A percentile compares a stretch with the other conserved stretches of the same genome.
Conservation (phyloP, 139 green algal genomes). For the Pleodorina starrii region DNA sequence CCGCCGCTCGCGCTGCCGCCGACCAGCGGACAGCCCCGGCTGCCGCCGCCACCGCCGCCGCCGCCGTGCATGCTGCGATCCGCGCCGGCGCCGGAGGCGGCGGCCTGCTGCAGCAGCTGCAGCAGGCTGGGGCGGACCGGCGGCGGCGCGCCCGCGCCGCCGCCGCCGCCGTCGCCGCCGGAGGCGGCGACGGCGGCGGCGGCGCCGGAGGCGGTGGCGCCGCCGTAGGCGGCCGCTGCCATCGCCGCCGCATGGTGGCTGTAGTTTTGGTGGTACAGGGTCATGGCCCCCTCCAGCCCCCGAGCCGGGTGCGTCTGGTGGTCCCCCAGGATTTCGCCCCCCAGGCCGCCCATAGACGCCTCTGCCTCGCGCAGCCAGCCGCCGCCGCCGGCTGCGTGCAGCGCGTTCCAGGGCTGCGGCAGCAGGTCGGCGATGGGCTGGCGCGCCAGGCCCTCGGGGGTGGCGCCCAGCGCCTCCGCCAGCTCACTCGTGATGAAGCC, state of each 20-base stretch:
- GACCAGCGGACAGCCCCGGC: not conserved
- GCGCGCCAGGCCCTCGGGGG: conserved; percentile 9
- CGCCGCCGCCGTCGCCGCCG: conserved; percentile 8
- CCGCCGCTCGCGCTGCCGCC: not conserved
- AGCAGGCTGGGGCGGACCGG: not conserved
- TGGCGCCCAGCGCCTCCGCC: conserved; percentile 19
- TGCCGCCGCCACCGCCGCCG: not conserved
- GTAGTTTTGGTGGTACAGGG: not conserved
- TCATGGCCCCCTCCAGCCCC: not conserved
- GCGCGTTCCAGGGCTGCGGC: conserved; percentile 32
- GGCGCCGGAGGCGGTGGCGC: not conserved
- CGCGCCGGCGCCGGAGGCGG: not conserved
- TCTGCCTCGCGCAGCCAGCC: conserved; percentile 20
- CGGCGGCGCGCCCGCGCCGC: not conserved
- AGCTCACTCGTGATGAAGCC: conserved; percentile 31
- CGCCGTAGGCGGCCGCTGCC: not conserved
- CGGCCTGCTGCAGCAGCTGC: not conserved
- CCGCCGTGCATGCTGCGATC: not conserved
- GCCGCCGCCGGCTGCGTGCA: conserved; percentile 30
- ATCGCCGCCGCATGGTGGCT: not conserved
- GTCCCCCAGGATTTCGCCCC: conserved; percentile 4
- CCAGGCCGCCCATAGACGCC: not conserved
- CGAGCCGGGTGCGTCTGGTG: not conserved
- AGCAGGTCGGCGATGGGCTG: conserved; percentile 20
- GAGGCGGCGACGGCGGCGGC: no score